phyloP scores from a whole-genome alignment of 768 basidiomycete genomes.

The Mycena indigotica region DNA sequence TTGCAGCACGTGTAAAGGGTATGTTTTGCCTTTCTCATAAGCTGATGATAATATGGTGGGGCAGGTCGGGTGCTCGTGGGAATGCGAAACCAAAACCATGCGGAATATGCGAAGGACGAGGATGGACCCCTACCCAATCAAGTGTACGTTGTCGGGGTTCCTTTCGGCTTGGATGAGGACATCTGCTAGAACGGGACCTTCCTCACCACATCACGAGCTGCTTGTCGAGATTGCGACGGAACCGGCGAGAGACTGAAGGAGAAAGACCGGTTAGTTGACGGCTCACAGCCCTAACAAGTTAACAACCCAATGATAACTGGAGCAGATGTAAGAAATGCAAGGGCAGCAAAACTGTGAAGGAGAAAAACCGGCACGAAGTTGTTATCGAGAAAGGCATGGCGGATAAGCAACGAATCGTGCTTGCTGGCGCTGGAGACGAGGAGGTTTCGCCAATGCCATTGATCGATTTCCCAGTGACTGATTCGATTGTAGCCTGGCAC shows the following conservation, averaged over 20 bases:
- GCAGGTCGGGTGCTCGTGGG: conserved; percentile 79
- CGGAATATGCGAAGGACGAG: conserved; percentile 80
- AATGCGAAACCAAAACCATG: conserved; percentile 86
- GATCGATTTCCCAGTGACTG: no score
- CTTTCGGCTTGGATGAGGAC: neutral
- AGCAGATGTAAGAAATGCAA: conserved; percentile 94
- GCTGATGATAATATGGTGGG: neutral
- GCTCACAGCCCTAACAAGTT: neutral
- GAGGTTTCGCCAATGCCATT: no score
- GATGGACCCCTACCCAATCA: conserved; percentile 64
- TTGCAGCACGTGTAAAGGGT: conserved; percentile 85
- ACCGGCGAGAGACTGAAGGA: conserved; percentile 73
- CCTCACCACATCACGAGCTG: conserved; percentile 44
- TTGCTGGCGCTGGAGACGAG: conserved; percentile 92
- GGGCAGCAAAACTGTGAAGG: conserved; percentile 78
- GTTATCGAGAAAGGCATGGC: conserved; percentile 86
- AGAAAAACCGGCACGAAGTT: conserved; percentile 89
- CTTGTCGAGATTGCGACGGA: conserved; percentile 73
- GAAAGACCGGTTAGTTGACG: conserved; percentile 70
- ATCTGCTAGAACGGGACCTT: conserved; percentile 43
- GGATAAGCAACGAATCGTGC: conserved; percentile 80
- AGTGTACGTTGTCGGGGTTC: conserved; percentile 39
- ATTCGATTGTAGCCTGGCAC: conserved; percentile 84
- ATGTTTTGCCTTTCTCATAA: conserved; percentile 20
- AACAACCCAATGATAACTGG: conserved; percentile 5